Percentiles rank a stretch among this genome's conserved stretches.
phyloP scores from a whole-genome alignment of 192 early-diverging fungal species.

The Coemansia sp. region DNA sequence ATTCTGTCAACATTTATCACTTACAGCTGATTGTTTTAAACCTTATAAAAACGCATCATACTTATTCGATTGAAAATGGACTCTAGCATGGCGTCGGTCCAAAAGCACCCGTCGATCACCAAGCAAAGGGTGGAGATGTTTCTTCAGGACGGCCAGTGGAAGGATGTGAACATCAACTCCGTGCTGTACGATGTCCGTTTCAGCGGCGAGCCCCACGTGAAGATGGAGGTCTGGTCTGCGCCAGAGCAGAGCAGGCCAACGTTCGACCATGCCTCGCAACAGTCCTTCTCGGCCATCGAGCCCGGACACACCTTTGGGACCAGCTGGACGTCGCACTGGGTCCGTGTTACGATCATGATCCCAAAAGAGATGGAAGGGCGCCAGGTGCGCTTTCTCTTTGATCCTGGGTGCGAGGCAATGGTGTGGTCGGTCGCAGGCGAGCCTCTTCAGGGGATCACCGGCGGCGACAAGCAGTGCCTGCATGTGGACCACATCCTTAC shows the following conservation, averaged over 20 bases:
- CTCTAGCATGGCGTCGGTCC: slow-evolving; percentile 42
- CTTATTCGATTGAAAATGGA: slow-evolving; percentile 21
- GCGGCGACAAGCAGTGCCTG: slow-evolving; percentile 48
- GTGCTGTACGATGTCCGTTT: slow-evolving; percentile 53
- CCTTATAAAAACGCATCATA: neutral
- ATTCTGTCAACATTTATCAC: slow-evolving; percentile 1
- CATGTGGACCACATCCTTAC: slow-evolving; percentile 60
- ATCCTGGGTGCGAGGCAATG: slow-evolving; percentile 85
- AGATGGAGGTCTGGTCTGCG: slow-evolving; percentile 54
- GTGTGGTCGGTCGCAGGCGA: slow-evolving; percentile 84
- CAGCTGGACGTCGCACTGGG: slow-evolving; percentile 83
- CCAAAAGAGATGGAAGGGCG: slow-evolving; percentile 65
- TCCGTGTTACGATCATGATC: slow-evolving; percentile 68
- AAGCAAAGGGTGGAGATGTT: slow-evolving; percentile 74
- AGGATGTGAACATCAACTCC: slow-evolving; percentile 66
- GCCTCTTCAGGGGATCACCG: slow-evolving; percentile 87
- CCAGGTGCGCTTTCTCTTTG: slow-evolving; percentile 84
- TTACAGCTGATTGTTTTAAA: neutral
- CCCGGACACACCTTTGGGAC: slow-evolving; percentile 83
- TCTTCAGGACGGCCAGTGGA: slow-evolving; percentile 61
- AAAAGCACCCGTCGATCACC: slow-evolving; percentile 76
- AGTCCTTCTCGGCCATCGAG: slow-evolving; percentile 64
- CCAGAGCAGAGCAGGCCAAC: slow-evolving; percentile 54
- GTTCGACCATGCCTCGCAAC: slow-evolving; percentile 57
- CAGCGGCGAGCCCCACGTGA: slow-evolving; percentile 50